Percentiles rank a stretch among this genome's conserved stretches.
Evolutionary conservation across 2,329 filamentous ascomycete genomes (phyloP).

Genomic region (Pseudogymnoascus sp.): DNA sequence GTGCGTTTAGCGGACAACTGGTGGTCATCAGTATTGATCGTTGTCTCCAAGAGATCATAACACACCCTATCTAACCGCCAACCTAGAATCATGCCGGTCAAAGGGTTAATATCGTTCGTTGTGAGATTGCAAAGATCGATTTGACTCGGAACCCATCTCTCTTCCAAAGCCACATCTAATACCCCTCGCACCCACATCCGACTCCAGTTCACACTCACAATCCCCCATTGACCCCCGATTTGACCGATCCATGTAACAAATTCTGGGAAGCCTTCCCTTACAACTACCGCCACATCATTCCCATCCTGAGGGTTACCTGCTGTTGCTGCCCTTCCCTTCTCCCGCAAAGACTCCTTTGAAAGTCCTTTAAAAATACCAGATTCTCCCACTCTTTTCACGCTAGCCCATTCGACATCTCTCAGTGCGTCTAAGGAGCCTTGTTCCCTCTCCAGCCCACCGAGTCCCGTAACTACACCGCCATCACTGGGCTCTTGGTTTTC

Average conservation of each 20-base stretch:
- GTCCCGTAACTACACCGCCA: neutral
- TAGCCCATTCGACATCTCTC: conserved; percentile 21
- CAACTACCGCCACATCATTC: neutral
- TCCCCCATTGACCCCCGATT: neutral
- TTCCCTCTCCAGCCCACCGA: conserved; percentile 14
- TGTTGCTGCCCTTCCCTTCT: conserved; percentile 17
- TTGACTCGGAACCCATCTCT: too few relatives aligned
- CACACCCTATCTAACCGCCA: neutral
- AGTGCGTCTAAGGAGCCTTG: conserved; percentile 19
- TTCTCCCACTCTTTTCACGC: conserved; percentile 22
- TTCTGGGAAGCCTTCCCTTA: neutral
- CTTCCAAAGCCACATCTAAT: conserved; percentile 15
- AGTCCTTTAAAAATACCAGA: conserved; percentile 24
- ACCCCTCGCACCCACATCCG: conserved; percentile 19
- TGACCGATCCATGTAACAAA: neutral
- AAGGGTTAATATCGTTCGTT: neutral
- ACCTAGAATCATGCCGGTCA: neutral
- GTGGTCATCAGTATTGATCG: conserved; percentile 17
- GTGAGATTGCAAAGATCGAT: too few relatives aligned
- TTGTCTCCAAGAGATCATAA: conserved; percentile 13
- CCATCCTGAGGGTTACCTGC: neutral
- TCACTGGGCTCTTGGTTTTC: conserved; percentile 10
- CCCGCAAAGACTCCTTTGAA: conserved; percentile 13
- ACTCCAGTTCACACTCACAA: conserved; percentile 14
- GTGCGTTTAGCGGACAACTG: conserved; percentile 12